Conservation (phyloP, 352 stramenopile genomes). For the Phytophthora pseudosyringae region DNA sequence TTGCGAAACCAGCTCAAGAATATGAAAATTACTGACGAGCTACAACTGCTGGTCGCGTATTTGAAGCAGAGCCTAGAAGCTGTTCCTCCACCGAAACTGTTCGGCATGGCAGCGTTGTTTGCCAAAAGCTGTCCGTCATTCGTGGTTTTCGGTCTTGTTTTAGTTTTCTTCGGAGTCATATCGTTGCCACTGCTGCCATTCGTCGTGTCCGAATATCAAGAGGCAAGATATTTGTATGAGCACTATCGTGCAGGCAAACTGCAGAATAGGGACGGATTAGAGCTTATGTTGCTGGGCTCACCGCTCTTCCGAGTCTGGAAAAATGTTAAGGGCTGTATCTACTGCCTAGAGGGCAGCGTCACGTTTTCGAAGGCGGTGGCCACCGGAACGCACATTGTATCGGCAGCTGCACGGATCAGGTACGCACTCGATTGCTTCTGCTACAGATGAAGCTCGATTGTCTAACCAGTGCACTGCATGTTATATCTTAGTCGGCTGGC, state of each 20-base stretch:
- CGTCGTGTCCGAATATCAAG: conserved; percentile 46
- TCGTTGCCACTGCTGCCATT: conserved; percentile 69
- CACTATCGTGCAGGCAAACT: conserved; percentile 43
- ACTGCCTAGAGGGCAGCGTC: conserved; percentile 74
- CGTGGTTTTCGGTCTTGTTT: conserved; percentile 49
- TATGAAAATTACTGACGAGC: conserved; percentile 49
- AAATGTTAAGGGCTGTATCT: conserved; percentile 74
- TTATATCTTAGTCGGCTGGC: conserved; percentile 44
- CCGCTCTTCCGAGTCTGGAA: conserved; percentile 73
- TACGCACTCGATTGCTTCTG: conserved; percentile 17
- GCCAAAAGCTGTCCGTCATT: conserved; percentile 73
- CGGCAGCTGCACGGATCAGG: conserved; percentile 55
- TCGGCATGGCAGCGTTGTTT: conserved; percentile 57
- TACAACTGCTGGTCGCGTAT: conserved; percentile 67
- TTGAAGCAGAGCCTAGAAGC: conserved; percentile 65
- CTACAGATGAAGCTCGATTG: not conserved
- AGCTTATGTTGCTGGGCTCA: conserved; percentile 76
- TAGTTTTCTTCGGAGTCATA: conserved; percentile 62
- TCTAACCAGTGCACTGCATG: conserved; percentile 10
- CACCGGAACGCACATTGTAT: conserved; percentile 66
- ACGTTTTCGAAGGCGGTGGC: conserved; percentile 63
- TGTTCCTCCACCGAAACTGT: conserved; percentile 52
- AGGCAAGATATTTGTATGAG: conserved; percentile 44
- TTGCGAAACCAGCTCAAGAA: conserved; percentile 55
- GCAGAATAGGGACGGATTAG: conserved; percentile 61